phyloP scores from a whole-genome alignment of 352 stramenopile species.

The Pseudoperonospora humuli region DNA sequence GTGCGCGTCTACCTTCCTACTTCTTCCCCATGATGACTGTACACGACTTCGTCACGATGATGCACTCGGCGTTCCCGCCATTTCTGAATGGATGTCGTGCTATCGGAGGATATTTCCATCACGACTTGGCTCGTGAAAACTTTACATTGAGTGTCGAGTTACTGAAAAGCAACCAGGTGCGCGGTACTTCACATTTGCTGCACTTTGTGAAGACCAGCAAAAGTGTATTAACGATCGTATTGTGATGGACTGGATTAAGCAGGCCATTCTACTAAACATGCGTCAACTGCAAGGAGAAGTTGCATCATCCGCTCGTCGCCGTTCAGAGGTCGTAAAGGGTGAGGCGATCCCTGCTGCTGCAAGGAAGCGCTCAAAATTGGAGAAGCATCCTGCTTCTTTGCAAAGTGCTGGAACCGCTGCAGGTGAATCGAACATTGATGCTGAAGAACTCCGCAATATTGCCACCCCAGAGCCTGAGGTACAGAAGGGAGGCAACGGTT shows the following conservation, averaged over 20 bases:
- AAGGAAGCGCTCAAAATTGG: slow-evolving; percentile 56
- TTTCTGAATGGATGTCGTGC: slow-evolving; percentile 96
- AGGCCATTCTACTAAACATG: slow-evolving; percentile 75
- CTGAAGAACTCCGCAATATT: slow-evolving; percentile 35
- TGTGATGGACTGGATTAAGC: not conserved
- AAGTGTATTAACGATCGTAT: not conserved
- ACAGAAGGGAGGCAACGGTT: slow-evolving; percentile 24
- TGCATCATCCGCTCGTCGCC: slow-evolving; percentile 45
- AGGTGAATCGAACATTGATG: slow-evolving; percentile 21
- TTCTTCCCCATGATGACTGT: slow-evolving; percentile 84
- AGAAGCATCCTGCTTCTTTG: slow-evolving; percentile 33
- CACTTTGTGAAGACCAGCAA: not conserved
- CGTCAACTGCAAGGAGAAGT: slow-evolving; percentile 73
- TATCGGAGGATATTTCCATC: slow-evolving; percentile 89
- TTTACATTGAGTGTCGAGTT: slow-evolving; percentile 65
- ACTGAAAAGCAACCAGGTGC: slow-evolving; percentile 73
- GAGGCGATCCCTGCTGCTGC: slow-evolving; percentile 46
- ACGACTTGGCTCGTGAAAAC: slow-evolving; percentile 61
- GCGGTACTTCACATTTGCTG: not conserved
- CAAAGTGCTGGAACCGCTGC: slow-evolving; percentile 3
- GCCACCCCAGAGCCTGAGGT: slow-evolving; percentile 41
- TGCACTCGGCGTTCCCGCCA: slow-evolving; percentile 91
- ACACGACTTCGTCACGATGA: slow-evolving; percentile 87
- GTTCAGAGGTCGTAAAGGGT: slow-evolving; percentile 38
- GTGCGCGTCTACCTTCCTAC: slow-evolving; percentile 36